Base-by-base conservation (phyloP, 805 yeast genomes). In the Kuraishia capsulata region DNA sequence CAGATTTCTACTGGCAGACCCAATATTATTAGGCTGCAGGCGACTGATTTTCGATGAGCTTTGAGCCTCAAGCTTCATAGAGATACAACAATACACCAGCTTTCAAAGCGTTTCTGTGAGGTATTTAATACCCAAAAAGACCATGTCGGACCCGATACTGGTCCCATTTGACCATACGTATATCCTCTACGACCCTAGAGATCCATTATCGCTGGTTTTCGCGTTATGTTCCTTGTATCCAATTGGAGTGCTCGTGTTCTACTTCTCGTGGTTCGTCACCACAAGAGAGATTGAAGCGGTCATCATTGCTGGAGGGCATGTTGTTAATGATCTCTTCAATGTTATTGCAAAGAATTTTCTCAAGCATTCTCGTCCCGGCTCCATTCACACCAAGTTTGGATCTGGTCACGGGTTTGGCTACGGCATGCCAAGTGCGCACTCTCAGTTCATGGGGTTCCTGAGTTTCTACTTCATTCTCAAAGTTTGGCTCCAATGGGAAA, bases 391-490 rank as follows among this genome's bases (percentile, higher is more conserved):
- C 46, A 36, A 56, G 76, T 48, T 20, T 68, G 63, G 20, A 53
- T 53, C 30, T 20, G 20, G 35, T 19, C 17, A 18, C 33, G 57
- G 75, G 41, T 68, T 82, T 44, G 78, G 82, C 1, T 88, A 81
- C 55, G 98, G 98, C 0, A 90, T 90, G 97, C 98, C 98, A 0
- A 78, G 89, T 38, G 96, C 98, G 1, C 98, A 90, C 59, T 78
- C 96, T 0, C 98, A 90, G 61, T 92, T 89, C 57, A 83, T 90
- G 88, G 94, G 95, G 2, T 92, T 78, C 54, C 78, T 82, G 45
- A 70, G 76, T n/a, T 63, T 71, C 5, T 83, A 78, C 52, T 62
- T 69, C 43, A 48, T 67, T 2, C 65, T 82, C 41, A 61, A 65
- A 37, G 29, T 70, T 41, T 39, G 58, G 56, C 46, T 55, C 45